phyloP scores from a whole-genome alignment of 768 basidiomycete genomes.

The Brasilioporus rufonigricans region DNA sequence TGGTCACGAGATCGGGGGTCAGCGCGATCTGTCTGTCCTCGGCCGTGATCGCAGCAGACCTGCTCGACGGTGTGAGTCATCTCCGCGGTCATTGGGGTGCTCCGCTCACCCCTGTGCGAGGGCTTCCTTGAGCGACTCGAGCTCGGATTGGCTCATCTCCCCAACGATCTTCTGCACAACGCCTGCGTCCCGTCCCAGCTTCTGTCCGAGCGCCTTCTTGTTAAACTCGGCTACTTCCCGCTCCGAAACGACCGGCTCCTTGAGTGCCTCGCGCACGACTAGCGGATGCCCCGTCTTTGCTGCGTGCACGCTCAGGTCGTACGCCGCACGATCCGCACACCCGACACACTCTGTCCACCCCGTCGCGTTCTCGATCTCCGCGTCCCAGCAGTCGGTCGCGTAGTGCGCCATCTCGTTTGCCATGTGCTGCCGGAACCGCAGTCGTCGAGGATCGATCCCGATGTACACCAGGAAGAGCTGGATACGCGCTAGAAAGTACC shows the following conservation, averaged over 20 bases:
- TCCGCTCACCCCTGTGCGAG: slow-evolving; percentile 67
- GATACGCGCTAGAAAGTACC: slow-evolving; percentile 94
- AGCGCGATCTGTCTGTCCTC: slow-evolving; percentile 70
- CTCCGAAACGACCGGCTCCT: slow-evolving; percentile 82
- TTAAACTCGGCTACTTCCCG: slow-evolving; percentile 77
- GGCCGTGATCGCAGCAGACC: slow-evolving; percentile 53
- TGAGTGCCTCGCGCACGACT: slow-evolving; percentile 81
- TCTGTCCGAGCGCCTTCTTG: slow-evolving; percentile 87
- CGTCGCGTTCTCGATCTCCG: slow-evolving; percentile 86
- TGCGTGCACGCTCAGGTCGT: slow-evolving; percentile 90
- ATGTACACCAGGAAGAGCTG: slow-evolving; percentile 87
- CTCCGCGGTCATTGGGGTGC: slow-evolving; percentile 1
- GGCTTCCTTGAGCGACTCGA: slow-evolving; percentile 66
- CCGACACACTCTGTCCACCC: slow-evolving; percentile 99
- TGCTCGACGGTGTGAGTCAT: slow-evolving; percentile 24
- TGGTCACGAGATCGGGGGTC: slow-evolving; percentile 68
- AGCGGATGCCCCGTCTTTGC: slow-evolving; percentile 80
- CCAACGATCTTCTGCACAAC: slow-evolving; percentile 61
- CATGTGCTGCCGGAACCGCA: slow-evolving; percentile 99
- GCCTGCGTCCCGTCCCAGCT: slow-evolving; percentile 81
- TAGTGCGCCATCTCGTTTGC: slow-evolving; percentile 99
- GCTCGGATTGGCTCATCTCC: slow-evolving; percentile 60
- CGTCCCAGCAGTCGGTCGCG: slow-evolving; percentile 99
- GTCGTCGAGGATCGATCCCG: slow-evolving; percentile 77
- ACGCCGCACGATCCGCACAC: slow-evolving; percentile 97